Base-by-base conservation (phyloP, 257 asterid genomes). In the Solanum habrochaites region DNA sequence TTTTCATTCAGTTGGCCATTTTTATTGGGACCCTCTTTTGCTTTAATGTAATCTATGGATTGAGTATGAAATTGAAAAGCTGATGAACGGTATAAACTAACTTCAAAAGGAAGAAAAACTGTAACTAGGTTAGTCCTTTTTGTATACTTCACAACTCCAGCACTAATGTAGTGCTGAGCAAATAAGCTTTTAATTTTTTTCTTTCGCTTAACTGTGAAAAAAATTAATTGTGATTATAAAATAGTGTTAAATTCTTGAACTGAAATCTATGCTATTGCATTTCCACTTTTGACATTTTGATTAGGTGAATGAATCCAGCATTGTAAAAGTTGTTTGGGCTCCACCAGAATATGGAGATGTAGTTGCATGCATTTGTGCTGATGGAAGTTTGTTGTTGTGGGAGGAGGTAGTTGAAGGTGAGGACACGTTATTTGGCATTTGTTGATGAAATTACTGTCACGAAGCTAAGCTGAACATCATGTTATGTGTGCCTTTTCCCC, bases 301-400 rank as follows among this genome's bases (percentile, higher is more conserved):
- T 82, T 89, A 96, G 99, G 99, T 91, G 52, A 73, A 83, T 47
- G 94, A 91, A 86, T 90, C 90, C 86, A 89, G 96, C 94, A 87
- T 94, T 89, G 71, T 85, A 83, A 95, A 95, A 88, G 73, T 96
- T 88, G 95, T 95, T 20, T 96, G 99, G 99, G 92, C 90, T 83
- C 99, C 98, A 47, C 98, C 98, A 14, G 95, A 92, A 86, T 95
- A 91, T 87, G 99, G 99, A 73, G 98, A 96, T 87, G 97, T 89
- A 13, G 92, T 96, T 86, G 98, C 97, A 8, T 96, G 99, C 89
- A 83, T 95, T 86, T 85, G 91, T 86, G 92, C 91, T 56, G 92
- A 91, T 88, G 98, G 99, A 87, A 85, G 89, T 87, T 92, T 95
- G 92, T 92, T 93, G 15, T 89, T 96, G 90, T 96, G 98, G 98